Base-by-base conservation (phyloP, 2,329 filamentous ascomycete genomes). In the Clarireedia monteithiana region DNA sequence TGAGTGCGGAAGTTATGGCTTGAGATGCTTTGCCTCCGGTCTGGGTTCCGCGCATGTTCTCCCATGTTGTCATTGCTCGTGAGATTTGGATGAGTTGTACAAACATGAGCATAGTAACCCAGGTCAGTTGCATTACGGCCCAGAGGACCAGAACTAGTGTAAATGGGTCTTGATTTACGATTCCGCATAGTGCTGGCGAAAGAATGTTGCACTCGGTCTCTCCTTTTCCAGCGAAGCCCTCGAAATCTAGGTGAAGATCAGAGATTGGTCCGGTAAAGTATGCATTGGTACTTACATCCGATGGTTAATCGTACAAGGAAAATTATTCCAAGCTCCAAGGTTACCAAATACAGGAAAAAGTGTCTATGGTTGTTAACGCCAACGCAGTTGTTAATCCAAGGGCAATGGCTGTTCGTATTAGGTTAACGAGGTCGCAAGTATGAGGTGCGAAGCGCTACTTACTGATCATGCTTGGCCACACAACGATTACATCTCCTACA, bases 381-480 rank as follows among this genome's bases (percentile, higher is more conserved):
- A 44, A 99, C 83, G 66, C 94, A 99, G 72, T 96, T 97, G 73
- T 95, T 88, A 24, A 97, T 89, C 94, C 94, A 99, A 0, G 94
- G 94, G 67, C 94, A 99, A 69, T 99, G 94, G 68, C 90, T 95
- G 55, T 30, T 17, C 10, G 14, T 5, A 54, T 39, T 7, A 15
- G 9, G 14, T 56, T 34, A 56, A 23, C 15, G 9, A 40, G 10
- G 14, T 5, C 2, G 2, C 26, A 46, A n/a, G 24, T 27, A 1
- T 34, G 30, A 27, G 14, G 14, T 15, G 39, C 14, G 47, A 23
- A 4, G 20, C n/a, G 39, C 10, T 17, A 56, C 89, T 79, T 74
- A 95, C 90, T 99, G 94, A 69, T 99, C 94, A 73, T 96, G 90
- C 72, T 95, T 95, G 54, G 92, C 91, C 53, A 99, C 89, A 70